Conservation (phyloP, 768 basidiomycete species). For the Kwoniella dendrophila region DNA sequence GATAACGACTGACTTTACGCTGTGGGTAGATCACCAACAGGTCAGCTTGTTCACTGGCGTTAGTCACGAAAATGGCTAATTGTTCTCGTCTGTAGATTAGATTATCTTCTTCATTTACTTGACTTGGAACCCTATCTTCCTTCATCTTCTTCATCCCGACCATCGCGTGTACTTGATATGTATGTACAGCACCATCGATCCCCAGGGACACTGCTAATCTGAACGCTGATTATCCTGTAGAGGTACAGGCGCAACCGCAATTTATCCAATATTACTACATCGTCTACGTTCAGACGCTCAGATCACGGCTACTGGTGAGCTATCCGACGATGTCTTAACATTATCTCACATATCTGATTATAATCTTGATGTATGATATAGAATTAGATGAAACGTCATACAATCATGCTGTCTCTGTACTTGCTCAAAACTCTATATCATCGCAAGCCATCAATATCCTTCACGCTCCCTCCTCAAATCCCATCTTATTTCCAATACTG, state of each 20-base stretch:
- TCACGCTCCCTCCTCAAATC: slow-evolving; percentile 47
- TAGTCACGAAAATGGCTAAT: not conserved
- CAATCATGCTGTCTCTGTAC: slow-evolving; percentile 63
- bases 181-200: too few species aligned
- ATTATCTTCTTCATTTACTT: slow-evolving; percentile 68
- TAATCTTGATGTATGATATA: slow-evolving; percentile 55
- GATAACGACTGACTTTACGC: not conserved
- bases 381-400: slow-evolving; percentile 74
- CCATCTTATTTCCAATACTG: slow-evolving; percentile 61
- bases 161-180: slow-evolving; percentile 65
- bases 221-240: slow-evolving; percentile 56
- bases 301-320: slow-evolving; percentile 40
- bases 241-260: slow-evolving; percentile 86
- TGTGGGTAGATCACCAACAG: slow-evolving; percentile 45
- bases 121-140: slow-evolving; percentile 58
- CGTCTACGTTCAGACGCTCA: slow-evolving; percentile 26
- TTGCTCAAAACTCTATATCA: slow-evolving; percentile 63
- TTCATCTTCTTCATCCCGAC: slow-evolving; percentile 64
- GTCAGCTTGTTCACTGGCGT: slow-evolving; percentile 23
- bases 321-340: not conserved
- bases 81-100: slow-evolving; percentile 62
- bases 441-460: slow-evolving; percentile 62
- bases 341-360: not conserved
- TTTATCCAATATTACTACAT: slow-evolving; percentile 73
- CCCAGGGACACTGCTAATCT: too few species aligned